A percentile compares a stretch with the other conserved stretches of the same genome.
Evolutionary conservation across 805 yeast genomes (phyloP).

Genomic region (Kurtzmaniella cleridarum): DNA sequence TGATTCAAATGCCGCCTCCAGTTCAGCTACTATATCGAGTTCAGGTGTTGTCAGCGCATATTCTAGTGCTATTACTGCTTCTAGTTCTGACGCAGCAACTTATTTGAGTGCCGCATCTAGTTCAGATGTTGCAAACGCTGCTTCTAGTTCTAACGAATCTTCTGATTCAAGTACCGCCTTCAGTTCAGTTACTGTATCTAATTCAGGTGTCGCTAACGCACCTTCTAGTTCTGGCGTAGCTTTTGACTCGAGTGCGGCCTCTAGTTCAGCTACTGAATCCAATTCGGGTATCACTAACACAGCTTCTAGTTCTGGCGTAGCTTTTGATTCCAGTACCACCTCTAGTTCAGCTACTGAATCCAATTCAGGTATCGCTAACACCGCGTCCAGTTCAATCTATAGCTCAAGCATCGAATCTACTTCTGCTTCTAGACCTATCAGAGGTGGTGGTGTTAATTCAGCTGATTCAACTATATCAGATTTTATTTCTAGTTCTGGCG

Average conservation of each 20-base stretch:
- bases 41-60: background rate
- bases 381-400: background rate
- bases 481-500: background rate
- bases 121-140: background rate
- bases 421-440: background rate
- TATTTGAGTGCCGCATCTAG: background rate
- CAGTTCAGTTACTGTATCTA: background rate
- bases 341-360: background rate
- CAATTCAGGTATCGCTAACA: background rate
- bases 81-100: background rate
- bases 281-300: background rate
- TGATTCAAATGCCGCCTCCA: no score
- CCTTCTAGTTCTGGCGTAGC: no score
- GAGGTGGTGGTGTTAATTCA: background rate
- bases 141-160: background rate
- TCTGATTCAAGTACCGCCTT: background rate
- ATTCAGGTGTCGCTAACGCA: constrained; percentile 2
- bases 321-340: constrained; percentile 1
- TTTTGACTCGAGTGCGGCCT: background rate
- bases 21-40: background rate
- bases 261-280: background rate
- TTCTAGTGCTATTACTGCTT: constrained; percentile 1
- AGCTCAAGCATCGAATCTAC: no score
- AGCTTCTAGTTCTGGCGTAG: background rate
- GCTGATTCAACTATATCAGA: background rate